A percentile compares a stretch with the other conserved stretches of the same genome.
phyloP scores from a whole-genome alignment of 345 rosid genomes.

The Heritiera fomes region DNA sequence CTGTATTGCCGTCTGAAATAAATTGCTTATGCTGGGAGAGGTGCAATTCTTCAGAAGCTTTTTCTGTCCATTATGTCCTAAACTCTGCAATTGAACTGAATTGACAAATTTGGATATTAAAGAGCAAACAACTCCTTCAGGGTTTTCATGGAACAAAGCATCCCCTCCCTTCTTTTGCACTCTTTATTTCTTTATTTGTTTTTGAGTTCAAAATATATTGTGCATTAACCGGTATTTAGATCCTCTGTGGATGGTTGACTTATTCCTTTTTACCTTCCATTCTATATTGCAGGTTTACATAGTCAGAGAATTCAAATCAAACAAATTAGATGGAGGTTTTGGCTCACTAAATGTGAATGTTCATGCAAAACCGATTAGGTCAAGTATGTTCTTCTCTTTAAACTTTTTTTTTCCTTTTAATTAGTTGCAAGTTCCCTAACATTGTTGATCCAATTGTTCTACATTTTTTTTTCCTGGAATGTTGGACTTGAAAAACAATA shows the following conservation, averaged over 20 bases:
- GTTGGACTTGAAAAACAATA: not conserved
- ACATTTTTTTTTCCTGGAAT: not conserved
- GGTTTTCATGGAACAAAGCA: not conserved
- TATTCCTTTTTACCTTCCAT: not conserved
- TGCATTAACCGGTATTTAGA: not conserved
- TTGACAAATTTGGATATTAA: not conserved
- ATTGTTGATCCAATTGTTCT: not conserved
- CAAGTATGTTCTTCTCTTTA: conserved; percentile 11
- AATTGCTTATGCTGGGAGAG: not conserved
- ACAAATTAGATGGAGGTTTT: conserved; percentile 37
- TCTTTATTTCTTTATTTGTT: no score
- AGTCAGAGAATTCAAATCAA: conserved; percentile 33
- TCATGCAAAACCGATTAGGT: conserved; percentile 9
- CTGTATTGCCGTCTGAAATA: not conserved
- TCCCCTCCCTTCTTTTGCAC: not conserved
- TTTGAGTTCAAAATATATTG: not conserved
- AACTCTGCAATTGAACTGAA: not conserved
- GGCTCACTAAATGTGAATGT: conserved; percentile 24
- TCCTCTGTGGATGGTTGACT: not conserved
- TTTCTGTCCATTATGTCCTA: not conserved
- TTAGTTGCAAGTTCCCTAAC: not conserved
- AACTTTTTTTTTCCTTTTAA: not conserved
- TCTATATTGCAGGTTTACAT: conserved; percentile 38
- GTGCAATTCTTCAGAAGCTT: not conserved
- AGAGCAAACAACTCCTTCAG: not conserved